Evolutionary conservation across 306 rosid genomes (phyloP).

Genomic region (Gleditsia sinensis): DNA sequence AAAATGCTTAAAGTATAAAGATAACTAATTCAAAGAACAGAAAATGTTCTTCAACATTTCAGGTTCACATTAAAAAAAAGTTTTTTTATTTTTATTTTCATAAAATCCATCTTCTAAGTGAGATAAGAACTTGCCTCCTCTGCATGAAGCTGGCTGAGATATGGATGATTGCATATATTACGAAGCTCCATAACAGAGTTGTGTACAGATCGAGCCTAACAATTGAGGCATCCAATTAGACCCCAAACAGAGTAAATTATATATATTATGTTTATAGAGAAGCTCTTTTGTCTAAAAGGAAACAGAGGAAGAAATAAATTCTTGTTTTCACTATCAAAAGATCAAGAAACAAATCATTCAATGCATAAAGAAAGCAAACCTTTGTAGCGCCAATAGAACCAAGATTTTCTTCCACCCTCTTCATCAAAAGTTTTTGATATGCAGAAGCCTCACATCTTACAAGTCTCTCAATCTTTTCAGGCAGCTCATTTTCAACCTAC

Average conservation of each 20-base stretch:
- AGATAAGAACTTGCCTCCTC: slow-evolving; percentile 75
- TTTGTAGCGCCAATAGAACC: slow-evolving; percentile 84
- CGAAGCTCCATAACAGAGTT: slow-evolving; percentile 99
- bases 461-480: slow-evolving; percentile 97
- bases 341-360: slow-evolving; percentile 12
- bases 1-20: not conserved
- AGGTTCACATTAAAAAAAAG: not conserved
- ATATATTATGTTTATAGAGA: not conserved
- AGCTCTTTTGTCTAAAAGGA: slow-evolving; percentile 11
- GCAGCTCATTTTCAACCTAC: slow-evolving; percentile 93
- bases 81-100: slow-evolving; percentile 8
- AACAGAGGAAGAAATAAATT: not conserved
- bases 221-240: slow-evolving; percentile 56
- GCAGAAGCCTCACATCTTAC: slow-evolving; percentile 98
- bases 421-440: slow-evolving; percentile 97
- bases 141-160: slow-evolving; percentile 95
- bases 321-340: slow-evolving; percentile 10
- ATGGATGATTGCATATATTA: slow-evolving; percentile 98
- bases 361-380: slow-evolving; percentile 45
- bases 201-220: slow-evolving; percentile 91
- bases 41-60: not conserved
- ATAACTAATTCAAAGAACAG: not conserved
- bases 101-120: slow-evolving; percentile 13
- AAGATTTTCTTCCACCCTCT: slow-evolving; percentile 97
- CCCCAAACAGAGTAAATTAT: slow-evolving; percentile 9